Conservation (phyloP, 345 rosid species). For the Reutealis trisperma region DNA sequence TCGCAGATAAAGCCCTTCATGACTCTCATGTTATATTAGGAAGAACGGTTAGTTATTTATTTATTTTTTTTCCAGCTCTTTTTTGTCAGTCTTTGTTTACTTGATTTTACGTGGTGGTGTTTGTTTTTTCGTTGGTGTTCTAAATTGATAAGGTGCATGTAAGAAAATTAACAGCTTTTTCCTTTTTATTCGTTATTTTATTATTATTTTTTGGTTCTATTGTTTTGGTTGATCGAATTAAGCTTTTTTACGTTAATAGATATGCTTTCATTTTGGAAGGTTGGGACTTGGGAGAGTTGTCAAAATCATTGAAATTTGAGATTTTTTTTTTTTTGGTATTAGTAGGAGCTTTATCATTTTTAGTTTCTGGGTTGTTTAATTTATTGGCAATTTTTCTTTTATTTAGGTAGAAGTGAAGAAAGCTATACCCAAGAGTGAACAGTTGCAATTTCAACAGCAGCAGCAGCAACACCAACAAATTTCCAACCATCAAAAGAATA, state of each 20-base stretch:
- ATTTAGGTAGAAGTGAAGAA: slow-evolving; percentile 37
- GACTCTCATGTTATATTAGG: slow-evolving; percentile 67
- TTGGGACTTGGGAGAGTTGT: neutral
- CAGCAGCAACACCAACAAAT: slow-evolving; percentile 3
- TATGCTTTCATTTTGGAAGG: no score
- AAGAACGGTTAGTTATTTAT: slow-evolving; percentile 70
- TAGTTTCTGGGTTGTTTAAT: neutral
- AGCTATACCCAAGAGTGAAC: slow-evolving; percentile 40
- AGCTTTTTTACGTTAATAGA: neutral
- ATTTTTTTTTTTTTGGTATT: neutral
- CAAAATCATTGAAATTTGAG: neutral
- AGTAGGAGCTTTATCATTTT: neutral
- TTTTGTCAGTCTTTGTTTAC: neutral
- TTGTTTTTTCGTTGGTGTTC: neutral
- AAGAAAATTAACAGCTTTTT: no score
- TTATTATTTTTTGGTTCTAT: slow-evolving; percentile 8
- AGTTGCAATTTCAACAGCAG: slow-evolving; percentile 31
- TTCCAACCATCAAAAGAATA: slow-evolving; percentile 16
- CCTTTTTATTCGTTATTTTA: neutral
- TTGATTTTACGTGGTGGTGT: neutral
- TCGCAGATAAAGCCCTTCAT: slow-evolving; percentile 56
- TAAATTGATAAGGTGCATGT: neutral
- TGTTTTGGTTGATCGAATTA: neutral
- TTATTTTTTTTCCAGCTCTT: slow-evolving; percentile 13
- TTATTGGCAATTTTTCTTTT: neutral